These are phyloP conservation scores for Skeletonema tropicum DNA, from an alignment of 108 stramenopile genomes.

Conservation along the genomic window DNA sequence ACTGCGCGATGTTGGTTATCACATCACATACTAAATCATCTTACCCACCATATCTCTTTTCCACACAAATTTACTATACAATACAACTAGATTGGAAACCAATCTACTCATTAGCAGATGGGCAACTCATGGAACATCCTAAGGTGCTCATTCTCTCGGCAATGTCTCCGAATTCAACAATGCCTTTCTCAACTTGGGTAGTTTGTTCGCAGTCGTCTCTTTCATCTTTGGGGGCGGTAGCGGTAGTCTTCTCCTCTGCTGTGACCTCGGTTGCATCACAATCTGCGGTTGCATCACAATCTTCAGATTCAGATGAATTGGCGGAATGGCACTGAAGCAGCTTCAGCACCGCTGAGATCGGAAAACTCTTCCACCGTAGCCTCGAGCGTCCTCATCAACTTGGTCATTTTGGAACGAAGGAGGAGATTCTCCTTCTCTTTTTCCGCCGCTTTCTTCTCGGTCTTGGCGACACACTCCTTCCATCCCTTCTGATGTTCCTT, in stretches of 20 bases:
- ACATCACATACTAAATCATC: not conserved
- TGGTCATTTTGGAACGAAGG: not conserved
- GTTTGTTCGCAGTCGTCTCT: not conserved
- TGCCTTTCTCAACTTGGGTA: not conserved
- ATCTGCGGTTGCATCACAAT: not conserved
- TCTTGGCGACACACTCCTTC: not conserved
- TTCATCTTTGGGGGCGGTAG: not conserved
- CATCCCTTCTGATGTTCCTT: not conserved
- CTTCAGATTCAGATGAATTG: not conserved
- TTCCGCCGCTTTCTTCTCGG: not conserved
- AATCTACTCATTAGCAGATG: not conserved
- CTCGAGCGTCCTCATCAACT: not conserved
- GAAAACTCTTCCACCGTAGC: not conserved
- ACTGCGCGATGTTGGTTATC: not conserved
- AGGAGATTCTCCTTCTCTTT: not conserved
- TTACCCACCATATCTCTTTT: not conserved
- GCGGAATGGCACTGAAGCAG: not conserved
- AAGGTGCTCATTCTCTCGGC: not conserved
- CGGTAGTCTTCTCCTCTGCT: not conserved
- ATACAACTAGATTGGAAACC: not conserved
- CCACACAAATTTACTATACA: not conserved
- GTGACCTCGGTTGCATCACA: not conserved
- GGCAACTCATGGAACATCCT: not conserved
- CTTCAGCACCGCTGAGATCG: not conserved
- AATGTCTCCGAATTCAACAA: not conserved